Conservation (phyloP, 495 filamentous ascomycete genomes). For the Staphylotrichum longicolle region DNA sequence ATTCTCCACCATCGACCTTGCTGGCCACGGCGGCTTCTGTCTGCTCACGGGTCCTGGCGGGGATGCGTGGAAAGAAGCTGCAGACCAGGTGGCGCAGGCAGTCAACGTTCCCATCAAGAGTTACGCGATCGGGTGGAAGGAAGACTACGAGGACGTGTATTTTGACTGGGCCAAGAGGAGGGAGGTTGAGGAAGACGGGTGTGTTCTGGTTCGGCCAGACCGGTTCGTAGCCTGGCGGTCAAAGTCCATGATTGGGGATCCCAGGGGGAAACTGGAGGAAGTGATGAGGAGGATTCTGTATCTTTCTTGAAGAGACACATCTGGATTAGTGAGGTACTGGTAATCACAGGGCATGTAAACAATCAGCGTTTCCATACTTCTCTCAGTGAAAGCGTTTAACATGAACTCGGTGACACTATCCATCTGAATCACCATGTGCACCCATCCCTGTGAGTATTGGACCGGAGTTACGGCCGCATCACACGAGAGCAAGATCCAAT, state of each 20-base stretch:
- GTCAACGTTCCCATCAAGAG: slow-evolving; percentile 30
- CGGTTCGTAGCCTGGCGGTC: slow-evolving; percentile 46
- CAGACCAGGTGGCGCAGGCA: slow-evolving; percentile 18
- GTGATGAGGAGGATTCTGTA: slow-evolving; percentile 28
- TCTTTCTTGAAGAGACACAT: background rate
- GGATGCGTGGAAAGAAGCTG: slow-evolving; percentile 34
- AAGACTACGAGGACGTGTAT: slow-evolving; percentile 42
- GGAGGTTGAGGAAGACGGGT: slow-evolving; percentile 41
- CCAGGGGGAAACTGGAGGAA: slow-evolving; percentile 26
- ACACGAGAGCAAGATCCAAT: too few species aligned
- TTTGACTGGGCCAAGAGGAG: slow-evolving; percentile 36
- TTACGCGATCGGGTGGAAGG: slow-evolving; percentile 40
- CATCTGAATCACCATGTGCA: too few species aligned
- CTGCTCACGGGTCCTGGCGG: slow-evolving; percentile 42
- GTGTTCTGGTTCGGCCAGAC: slow-evolving; percentile 44
- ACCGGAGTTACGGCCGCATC: too few species aligned
- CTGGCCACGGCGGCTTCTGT: slow-evolving; percentile 37
- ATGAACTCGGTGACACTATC: too few species aligned
- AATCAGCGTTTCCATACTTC: too few species aligned
- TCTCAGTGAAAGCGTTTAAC: too few species aligned
- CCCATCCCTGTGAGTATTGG: background rate
- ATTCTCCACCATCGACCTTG: slow-evolving; percentile 42
- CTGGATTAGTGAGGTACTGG: background rate
- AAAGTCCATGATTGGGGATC: slow-evolving; percentile 26
- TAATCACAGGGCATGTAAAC: too few species aligned